Evolutionary conservation across 116 monocot species (phyloP), one percentile per base, ranked within the genome.

Genomic region (Dioscorea cayenensis): DNA sequence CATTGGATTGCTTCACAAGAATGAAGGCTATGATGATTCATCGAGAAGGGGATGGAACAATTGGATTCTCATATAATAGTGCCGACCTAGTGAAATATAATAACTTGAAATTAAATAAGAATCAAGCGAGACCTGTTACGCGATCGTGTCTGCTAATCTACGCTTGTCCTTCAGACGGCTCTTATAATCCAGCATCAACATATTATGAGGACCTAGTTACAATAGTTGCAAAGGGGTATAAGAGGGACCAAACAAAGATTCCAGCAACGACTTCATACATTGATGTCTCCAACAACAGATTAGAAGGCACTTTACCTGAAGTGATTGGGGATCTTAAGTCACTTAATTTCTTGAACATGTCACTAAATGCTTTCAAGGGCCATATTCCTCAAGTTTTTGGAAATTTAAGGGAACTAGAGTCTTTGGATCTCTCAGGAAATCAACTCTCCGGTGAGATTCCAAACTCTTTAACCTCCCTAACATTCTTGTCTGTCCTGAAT

Each of bases 401-500:
- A n/a, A 69, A 81, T 14, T 67, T 90, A 14, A 17, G 4, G 16
- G 68, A 86, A 16, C 60, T 90, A 5, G 89, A 90, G 71, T 83
- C 86, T 2, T 61, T 90, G 63, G 89, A 90, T 72, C 72, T 32
- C 32, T 83, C 83, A 0, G 28, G 12, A 0, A 90, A 90, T 60
- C 7, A 72, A 8, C 71, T 90, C 60, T 51, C 35, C 16, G 43
- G 67, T 17, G 17, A 43, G 38, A 48, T 67, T 20, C 67, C 67
- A 17, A 25, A 37, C 19, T 64, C 67, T 29, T 36, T 95, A 18
- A 64, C 74, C 28, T 28, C 16, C 14, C 75, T 95, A 14, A 84
- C 74, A 14, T 95, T 91, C 65, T 86, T 95, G 25, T 86, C 88
- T 35, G 52, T 16, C 9, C 59, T 95, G 2, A 81, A 95, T 58